Evolutionary conservation across 495 filamentous ascomycete genomes (phyloP).

Genomic region (Penicillium mononematosum): DNA sequence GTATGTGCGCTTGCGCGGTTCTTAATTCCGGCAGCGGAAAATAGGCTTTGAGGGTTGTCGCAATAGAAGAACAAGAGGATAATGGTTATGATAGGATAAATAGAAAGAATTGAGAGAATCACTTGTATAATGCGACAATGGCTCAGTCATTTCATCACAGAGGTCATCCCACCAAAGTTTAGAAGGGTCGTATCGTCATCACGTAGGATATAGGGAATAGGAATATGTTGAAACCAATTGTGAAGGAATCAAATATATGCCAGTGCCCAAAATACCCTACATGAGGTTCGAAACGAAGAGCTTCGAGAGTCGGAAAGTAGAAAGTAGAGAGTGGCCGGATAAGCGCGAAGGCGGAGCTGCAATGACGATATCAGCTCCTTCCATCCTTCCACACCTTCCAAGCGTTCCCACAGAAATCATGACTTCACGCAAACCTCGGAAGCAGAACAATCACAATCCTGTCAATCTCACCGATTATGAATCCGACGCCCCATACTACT

Average conservation of each 20-base stretch:
- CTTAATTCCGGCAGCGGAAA: conserved; percentile 14
- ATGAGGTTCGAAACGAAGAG: background rate
- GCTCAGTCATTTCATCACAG: conserved; percentile 10
- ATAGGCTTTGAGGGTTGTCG: background rate
- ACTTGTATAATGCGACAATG: conserved; percentile 14
- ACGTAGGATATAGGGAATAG: background rate
- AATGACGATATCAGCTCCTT: conserved; percentile 10
- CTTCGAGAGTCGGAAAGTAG: background rate
- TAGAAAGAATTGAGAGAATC: background rate
- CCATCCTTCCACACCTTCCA: conserved; percentile 6
- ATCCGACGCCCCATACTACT: conserved; percentile 49
- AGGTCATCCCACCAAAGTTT: conserved; percentile 17
- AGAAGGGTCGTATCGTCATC: conserved; percentile 10
- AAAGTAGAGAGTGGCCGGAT: background rate
- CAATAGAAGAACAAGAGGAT: background rate
- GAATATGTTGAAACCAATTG: background rate
- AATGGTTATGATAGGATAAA: background rate
- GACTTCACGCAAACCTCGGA: conserved; percentile 38
- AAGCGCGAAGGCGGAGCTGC: conserved; percentile 13
- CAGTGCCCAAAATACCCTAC: background rate
- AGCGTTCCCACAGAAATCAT: conserved; percentile 22
- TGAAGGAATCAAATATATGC: background rate
- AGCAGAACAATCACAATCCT: conserved; percentile 32
- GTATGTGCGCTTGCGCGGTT: conserved; percentile 11
- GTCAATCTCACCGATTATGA: conserved; percentile 65